Evolutionary conservation across 306 rosid genomes (phyloP).

Genomic region (Purshia tridentata): DNA sequence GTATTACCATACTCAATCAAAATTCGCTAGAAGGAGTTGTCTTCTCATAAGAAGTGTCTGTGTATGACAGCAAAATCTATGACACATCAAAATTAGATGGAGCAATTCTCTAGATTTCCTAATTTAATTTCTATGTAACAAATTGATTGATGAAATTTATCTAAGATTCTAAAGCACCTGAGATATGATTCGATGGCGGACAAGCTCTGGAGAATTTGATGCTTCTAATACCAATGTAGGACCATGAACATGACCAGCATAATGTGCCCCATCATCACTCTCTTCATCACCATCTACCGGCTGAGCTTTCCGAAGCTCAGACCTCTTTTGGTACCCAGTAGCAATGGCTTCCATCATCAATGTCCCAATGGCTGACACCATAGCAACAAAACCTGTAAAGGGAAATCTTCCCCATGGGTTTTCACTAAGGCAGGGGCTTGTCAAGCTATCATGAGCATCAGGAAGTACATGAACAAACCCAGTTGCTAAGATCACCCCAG

Average conservation of each 20-base stretch:
- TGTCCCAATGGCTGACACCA: slow-evolving; percentile 51
- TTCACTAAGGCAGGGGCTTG: slow-evolving; percentile 41
- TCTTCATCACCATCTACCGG: slow-evolving; percentile 33
- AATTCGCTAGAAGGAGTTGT: too few species aligned
- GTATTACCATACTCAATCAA: background rate
- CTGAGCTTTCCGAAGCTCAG: slow-evolving; percentile 35
- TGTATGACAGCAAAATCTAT: too few species aligned
- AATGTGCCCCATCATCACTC: slow-evolving; percentile 6
- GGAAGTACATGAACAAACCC: slow-evolving; percentile 65
- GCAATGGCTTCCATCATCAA: slow-evolving; percentile 49
- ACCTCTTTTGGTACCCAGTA: slow-evolving; percentile 43
- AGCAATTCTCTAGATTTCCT: too few species aligned
- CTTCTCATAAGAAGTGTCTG: too few species aligned
- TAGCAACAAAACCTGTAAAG: slow-evolving; percentile 51
- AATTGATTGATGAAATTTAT: too few species aligned
- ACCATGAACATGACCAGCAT: slow-evolving; percentile 68
- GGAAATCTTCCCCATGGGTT: slow-evolving; percentile 62
- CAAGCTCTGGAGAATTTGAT: slow-evolving; percentile 31
- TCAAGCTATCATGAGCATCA: slow-evolving; percentile 46
- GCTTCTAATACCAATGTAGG: slow-evolving; percentile 26
- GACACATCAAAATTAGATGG: too few species aligned
- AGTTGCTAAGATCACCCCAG: slow-evolving; percentile 60
- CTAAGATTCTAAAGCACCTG: slow-evolving; percentile 34
- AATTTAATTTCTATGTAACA: too few species aligned
- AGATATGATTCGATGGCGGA: slow-evolving; percentile 61